Conservation (phyloP, 2,329 filamentous ascomycete genomes). For the Ramichloridium luteum region DNA sequence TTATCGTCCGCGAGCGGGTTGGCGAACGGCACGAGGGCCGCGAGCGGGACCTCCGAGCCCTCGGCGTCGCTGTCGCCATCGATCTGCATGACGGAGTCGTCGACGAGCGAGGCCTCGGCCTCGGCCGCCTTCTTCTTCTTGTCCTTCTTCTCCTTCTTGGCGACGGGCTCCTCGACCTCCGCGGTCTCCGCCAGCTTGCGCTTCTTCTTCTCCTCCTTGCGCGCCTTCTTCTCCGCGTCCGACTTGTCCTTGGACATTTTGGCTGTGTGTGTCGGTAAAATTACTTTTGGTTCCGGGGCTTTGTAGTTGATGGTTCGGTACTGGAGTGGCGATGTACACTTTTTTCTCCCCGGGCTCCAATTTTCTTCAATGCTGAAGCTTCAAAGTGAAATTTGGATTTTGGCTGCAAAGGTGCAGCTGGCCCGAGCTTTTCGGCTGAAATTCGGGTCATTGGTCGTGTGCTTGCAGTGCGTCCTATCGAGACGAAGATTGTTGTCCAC, state of each 20-base stretch:
- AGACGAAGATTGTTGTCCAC: too few species aligned
- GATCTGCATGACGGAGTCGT: constrained; percentile 17
- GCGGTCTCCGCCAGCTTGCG: constrained; percentile 22
- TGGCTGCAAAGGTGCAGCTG: too few species aligned
- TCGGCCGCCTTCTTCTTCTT: constrained; percentile 50
- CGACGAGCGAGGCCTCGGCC: constrained; percentile 28
- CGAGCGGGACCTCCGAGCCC: constrained; percentile 30
- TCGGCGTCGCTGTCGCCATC: constrained; percentile 28
- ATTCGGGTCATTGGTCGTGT: too few species aligned
- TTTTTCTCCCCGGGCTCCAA: too few species aligned
- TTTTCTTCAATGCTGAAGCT: too few species aligned
- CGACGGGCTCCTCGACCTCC: constrained; percentile 14
- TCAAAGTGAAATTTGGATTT: too few species aligned
- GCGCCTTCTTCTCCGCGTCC: constrained; percentile 23
- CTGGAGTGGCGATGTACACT: too few species aligned
- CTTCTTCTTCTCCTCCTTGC: constrained; percentile 27
- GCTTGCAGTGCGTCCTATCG: too few species aligned
- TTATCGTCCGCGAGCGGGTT: constrained; percentile 71
- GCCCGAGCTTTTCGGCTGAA: too few species aligned
- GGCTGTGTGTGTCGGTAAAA: constrained; percentile 1
- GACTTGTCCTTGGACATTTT: constrained; percentile 30
- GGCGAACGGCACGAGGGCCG: constrained; percentile 69
- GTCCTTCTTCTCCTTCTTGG: constrained; percentile 43
- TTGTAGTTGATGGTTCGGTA: too few species aligned
- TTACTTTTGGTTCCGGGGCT: not conserved